Conservation (phyloP, 116 monocot species). For the Zostera marina region DNA sequence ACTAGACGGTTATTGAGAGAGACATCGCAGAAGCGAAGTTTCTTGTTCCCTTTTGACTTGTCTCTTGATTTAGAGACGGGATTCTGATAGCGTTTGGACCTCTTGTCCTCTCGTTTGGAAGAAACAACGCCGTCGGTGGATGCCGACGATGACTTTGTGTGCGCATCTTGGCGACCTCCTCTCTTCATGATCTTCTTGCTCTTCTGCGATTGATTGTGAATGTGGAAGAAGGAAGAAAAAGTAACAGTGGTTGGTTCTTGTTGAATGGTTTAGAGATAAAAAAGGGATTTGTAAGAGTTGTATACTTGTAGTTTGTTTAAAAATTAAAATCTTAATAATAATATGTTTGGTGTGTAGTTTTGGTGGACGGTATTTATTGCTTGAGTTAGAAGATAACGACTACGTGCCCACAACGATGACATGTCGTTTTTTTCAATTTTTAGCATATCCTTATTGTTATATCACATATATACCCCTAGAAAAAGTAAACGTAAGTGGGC, state of each 20-base stretch:
- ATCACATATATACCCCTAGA: too few species aligned
- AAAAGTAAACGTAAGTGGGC: too few species aligned
- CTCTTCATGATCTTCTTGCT: neutral
- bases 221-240: neutral
- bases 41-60: slow-evolving; percentile 31
- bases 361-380: neutral
- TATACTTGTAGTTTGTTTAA: too few species aligned
- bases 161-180: slow-evolving; percentile 1
- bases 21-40: slow-evolving; percentile 15
- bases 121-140: neutral
- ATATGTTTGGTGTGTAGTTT: neutral
- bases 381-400: neutral
- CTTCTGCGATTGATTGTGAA: neutral
- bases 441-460: too few species aligned
- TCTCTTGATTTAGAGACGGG: slow-evolving; percentile 22
- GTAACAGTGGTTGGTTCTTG: neutral
- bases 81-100: neutral
- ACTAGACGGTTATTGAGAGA: slow-evolving; percentile 15
- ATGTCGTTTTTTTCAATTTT: too few species aligned
- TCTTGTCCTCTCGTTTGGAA: too few species aligned
- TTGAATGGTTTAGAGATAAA: too few species aligned
- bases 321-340: too few species aligned
- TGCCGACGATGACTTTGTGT: neutral
- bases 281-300: too few species aligned
- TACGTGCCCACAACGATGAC: too few species aligned